Conservation (phyloP, 768 basidiomycete species). For the Boletellus sp. region DNA sequence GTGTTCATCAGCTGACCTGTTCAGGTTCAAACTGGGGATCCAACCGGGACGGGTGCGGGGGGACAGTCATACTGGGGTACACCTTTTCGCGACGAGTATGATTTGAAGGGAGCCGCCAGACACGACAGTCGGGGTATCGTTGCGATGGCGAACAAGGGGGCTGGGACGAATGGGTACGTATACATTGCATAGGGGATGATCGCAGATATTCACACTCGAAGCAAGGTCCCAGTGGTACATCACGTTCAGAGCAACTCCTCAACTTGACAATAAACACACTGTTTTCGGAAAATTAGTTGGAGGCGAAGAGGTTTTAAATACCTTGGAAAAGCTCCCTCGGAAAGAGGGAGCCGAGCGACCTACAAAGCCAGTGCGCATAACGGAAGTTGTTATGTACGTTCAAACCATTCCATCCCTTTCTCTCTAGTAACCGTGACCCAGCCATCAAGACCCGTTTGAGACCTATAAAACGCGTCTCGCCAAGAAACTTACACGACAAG, state of each 20-base stretch:
- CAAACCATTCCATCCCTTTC: background rate
- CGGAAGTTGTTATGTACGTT: conserved; percentile 80
- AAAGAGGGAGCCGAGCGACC: conserved; percentile 88
- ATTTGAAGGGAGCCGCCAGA: conserved; percentile 81
- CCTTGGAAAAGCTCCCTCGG: conserved; percentile 74
- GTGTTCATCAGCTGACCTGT: background rate
- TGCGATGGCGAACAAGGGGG: conserved; percentile 95
- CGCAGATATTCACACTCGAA: background rate
- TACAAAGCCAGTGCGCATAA: conserved; percentile 79
- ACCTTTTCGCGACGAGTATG: conserved; percentile 93
- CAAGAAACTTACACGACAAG: conserved; percentile 60
- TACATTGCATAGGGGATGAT: background rate
- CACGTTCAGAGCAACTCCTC: conserved; percentile 77
- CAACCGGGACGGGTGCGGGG: conserved; percentile 91
- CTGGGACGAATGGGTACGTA: conserved; percentile 78
- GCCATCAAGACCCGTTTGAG: conserved; percentile 93
- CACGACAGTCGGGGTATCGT: conserved; percentile 82
- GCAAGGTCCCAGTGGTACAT: conserved; percentile 88
- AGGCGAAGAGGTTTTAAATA: conserved; percentile 85
- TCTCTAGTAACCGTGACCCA: conserved; percentile 28
- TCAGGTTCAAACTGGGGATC: conserved; percentile 97
- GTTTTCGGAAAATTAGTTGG: conserved; percentile 98
- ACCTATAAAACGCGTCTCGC: conserved; percentile 82
- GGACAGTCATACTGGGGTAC: conserved; percentile 94
- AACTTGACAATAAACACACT: conserved; percentile 91